Evolutionary conservation across 805 yeast species (phyloP).

Genomic region (Barnettozyma vustinii): DNA sequence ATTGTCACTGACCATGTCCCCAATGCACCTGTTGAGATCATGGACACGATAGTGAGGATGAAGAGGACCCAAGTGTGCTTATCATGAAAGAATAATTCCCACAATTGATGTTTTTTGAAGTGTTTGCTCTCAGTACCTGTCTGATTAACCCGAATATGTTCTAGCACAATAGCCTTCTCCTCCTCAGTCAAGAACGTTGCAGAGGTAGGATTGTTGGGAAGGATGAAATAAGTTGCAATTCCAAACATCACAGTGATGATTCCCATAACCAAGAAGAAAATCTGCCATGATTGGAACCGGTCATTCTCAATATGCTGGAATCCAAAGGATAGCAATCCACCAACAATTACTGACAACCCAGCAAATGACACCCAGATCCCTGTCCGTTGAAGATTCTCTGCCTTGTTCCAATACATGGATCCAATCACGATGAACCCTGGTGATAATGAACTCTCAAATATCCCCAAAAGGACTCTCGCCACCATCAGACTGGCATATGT

Average conservation of each 20-base stretch:
- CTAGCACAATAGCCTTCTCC: slow-evolving; percentile 38
- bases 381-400: slow-evolving; percentile 46
- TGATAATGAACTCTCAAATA: slow-evolving; percentile 50
- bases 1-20: slow-evolving; percentile 31
- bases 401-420: slow-evolving; percentile 56
- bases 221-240: slow-evolving; percentile 32
- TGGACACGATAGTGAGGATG: slow-evolving; percentile 37
- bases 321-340: slow-evolving; percentile 44
- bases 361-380: slow-evolving; percentile 56
- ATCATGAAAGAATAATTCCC: slow-evolving; percentile 39
- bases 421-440: slow-evolving; percentile 53
- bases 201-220: slow-evolving; percentile 46
- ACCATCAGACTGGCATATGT: slow-evolving; percentile 50
- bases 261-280: slow-evolving; percentile 54
- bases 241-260: slow-evolving; percentile 48
- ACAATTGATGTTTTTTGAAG: slow-evolving; percentile 36
- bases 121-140: slow-evolving; percentile 43
- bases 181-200: slow-evolving; percentile 31
- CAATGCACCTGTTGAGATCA: slow-evolving; percentile 46
- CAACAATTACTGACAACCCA: slow-evolving; percentile 43
- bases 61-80: slow-evolving; percentile 46
- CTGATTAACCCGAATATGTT: slow-evolving; percentile 38
- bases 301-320: slow-evolving; percentile 45
- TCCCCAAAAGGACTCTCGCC: slow-evolving; percentile 47
- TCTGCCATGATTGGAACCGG: slow-evolving; percentile 51